Evolutionary conservation across 140 eudicot species (phyloP).

Genomic region (Anethum foeniculum): DNA sequence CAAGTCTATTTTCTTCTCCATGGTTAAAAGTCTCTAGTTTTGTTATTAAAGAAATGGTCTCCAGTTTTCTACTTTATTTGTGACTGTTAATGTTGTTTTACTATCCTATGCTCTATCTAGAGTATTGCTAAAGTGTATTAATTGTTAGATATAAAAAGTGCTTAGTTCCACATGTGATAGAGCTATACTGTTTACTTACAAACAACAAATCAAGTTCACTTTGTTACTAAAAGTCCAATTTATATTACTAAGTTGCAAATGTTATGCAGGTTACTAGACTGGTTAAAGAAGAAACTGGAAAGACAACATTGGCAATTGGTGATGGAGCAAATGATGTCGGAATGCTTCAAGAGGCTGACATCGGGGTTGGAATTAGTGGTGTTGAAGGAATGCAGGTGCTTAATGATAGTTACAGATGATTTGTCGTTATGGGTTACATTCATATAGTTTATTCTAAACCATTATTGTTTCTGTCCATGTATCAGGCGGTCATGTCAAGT

Average conservation of each 20-base stretch:
- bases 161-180: neutral
- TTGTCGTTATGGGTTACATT: neutral
- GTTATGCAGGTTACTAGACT: constrained; percentile 68
- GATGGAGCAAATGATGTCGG: constrained; percentile 99
- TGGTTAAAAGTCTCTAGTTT: neutral
- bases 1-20: neutral
- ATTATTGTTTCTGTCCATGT: neutral
- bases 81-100: neutral
- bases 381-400: constrained; percentile 98
- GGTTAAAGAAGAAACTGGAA: constrained; percentile 76
- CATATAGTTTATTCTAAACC: neutral
- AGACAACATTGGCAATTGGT: constrained; percentile 82
- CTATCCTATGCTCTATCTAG: neutral
- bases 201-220: neutral
- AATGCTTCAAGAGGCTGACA: constrained; percentile 99
- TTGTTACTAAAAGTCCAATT: neutral
- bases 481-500: constrained; percentile 92
- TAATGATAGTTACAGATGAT: neutral
- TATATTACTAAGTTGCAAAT: neutral
- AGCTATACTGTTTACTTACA: neutral
- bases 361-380: constrained; percentile 93
- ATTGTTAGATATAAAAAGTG: neutral
- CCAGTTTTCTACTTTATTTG: neutral
- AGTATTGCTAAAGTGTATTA: neutral
- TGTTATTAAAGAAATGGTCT: neutral